phyloP scores from a whole-genome alignment of 495 filamentous ascomycete species.

The Oidiodendron maius region DNA sequence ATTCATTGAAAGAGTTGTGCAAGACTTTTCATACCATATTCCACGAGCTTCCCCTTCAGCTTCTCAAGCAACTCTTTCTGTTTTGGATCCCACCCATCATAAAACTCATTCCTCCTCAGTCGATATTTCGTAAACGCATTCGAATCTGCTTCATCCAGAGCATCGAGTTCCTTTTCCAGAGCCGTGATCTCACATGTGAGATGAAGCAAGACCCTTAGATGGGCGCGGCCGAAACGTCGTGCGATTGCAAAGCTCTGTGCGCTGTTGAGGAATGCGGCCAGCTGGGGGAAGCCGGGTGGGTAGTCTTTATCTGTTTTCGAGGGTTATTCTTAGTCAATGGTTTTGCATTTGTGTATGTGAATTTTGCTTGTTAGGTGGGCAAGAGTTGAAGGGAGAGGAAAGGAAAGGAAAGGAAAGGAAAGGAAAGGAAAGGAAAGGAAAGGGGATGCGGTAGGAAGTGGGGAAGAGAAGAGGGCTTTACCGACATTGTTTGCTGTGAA shows the following conservation, averaged over 20 bases:
- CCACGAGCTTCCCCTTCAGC: not conserved
- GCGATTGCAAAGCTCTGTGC: conserved; percentile 25
- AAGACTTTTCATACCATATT: conserved; percentile 7
- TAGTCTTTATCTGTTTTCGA: conserved; percentile 25
- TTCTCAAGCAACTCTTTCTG: conserved; percentile 1
- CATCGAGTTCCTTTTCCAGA: conserved; percentile 24
- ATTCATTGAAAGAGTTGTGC: not conserved
- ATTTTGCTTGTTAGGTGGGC: no score
- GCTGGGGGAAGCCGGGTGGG: conserved; percentile 26
- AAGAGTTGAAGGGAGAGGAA: no score
- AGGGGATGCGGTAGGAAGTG: no score
- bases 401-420: no score
- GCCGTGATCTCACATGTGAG: conserved; percentile 25
- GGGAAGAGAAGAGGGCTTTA: no score
- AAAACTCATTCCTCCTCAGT: not conserved
- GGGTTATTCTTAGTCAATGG: no score
- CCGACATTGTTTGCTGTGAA: no score
- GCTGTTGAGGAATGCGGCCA: conserved; percentile 29
- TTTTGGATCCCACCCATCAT: not conserved
- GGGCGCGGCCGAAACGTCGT: conserved; percentile 26
- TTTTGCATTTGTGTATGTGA: no score
- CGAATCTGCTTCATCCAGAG: conserved; percentile 21
- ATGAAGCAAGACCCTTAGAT: conserved; percentile 27
- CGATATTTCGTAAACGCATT: not conserved
- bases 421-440: no score